Base-by-base conservation (phyloP, 108 stramenopile species). In the Conticribra guillardii region DNA sequence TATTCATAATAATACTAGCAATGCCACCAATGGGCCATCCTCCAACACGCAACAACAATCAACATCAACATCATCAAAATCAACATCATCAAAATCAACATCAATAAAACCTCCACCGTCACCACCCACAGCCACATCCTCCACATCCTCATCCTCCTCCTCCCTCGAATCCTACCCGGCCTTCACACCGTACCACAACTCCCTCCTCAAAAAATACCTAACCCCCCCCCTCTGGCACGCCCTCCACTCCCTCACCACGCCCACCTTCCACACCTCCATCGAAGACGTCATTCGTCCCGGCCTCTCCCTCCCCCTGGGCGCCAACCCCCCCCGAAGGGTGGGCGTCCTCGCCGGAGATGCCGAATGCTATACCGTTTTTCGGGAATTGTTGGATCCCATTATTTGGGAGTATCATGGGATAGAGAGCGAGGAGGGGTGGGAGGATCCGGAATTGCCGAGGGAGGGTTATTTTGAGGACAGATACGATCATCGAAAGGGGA, bases 291-390 rank as follows among this genome's bases (percentile, higher is more conserved):
- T 92, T 14, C 81, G 69, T 15, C 82, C 84, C 1, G 92, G 89
- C 0, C 59, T 87, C 0, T 60, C 85, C 1, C 64, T 89, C 32
- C 90, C 90, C 2, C 75, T 76, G 37, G 92, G 92, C 1, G 92
- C 93, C 50, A 73, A 84, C 27, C 92, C 92, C n/a, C 93, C 92
- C 30, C 91, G 93, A 4, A 84, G 90, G 0, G 75, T 92, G 14
- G 96, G 94, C 4, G 78, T 90, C 7, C 80, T 90, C 22, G 93
- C 88, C 0, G 96, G 94, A 18, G 96, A 96, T 76, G 90, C 91
- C 3, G 94, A 94, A 47, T 96, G 90, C 28, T 96, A 94, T 67
- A 52, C 78, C 0, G 70, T 84, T 4, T 96, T 96, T 82, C 63
- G 85, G 15, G 83, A 84, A 17, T 58, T 96, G 55, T 69, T 96